These are phyloP conservation scores for Pythium aristosporum DNA, from an alignment of 352 stramenopile species.

Conservation along the genomic window DNA sequence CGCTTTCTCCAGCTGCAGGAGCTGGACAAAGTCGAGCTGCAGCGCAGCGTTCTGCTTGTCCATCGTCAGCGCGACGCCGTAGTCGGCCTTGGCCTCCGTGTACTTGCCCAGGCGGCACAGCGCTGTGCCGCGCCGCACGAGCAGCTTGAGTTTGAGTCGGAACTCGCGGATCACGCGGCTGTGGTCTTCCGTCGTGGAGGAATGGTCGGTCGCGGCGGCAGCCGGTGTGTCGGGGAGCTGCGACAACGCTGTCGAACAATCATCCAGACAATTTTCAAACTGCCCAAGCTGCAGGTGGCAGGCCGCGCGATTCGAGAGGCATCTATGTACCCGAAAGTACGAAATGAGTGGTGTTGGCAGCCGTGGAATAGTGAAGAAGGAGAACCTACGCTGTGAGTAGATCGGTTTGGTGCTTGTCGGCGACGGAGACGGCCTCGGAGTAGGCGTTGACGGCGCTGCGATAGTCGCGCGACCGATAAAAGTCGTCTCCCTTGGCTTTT, in stretches of 20 bases:
- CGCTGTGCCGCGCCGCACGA: conserved; percentile 67
- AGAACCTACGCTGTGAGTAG: conserved; percentile 41
- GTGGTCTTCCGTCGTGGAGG: conserved; percentile 16
- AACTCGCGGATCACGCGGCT: conserved; percentile 45
- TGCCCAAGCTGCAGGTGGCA: conserved; percentile 54
- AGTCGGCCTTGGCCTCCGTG: conserved; percentile 73
- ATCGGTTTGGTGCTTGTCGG: conserved; percentile 34
- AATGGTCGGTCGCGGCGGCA: conserved; percentile 2
- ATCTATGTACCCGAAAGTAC: not conserved
- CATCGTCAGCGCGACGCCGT: conserved; percentile 74
- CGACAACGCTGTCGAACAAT: conserved; percentile 68
- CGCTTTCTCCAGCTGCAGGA: conserved; percentile 57
- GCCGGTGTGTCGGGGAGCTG: conserved; percentile 60
- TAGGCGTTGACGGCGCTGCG: conserved; percentile 72
- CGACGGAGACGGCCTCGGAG: conserved; percentile 49
- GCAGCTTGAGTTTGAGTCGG: conserved; percentile 72
- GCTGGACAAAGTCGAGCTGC: conserved; percentile 64
- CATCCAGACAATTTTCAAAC: conserved; percentile 66
- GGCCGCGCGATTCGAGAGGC: conserved; percentile 66
- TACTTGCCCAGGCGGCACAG: conserved; percentile 62
- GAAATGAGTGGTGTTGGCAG: not conserved
- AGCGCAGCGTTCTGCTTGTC: conserved; percentile 68
- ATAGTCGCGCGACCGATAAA: conserved; percentile 70
- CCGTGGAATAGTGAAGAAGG: not conserved
- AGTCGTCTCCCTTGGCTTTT: conserved; percentile 87